These are phyloP conservation scores for Malbranchea cinnamomea DNA, from an alignment of 2,329 filamentous ascomycete genomes.

Conservation along the genomic window DNA sequence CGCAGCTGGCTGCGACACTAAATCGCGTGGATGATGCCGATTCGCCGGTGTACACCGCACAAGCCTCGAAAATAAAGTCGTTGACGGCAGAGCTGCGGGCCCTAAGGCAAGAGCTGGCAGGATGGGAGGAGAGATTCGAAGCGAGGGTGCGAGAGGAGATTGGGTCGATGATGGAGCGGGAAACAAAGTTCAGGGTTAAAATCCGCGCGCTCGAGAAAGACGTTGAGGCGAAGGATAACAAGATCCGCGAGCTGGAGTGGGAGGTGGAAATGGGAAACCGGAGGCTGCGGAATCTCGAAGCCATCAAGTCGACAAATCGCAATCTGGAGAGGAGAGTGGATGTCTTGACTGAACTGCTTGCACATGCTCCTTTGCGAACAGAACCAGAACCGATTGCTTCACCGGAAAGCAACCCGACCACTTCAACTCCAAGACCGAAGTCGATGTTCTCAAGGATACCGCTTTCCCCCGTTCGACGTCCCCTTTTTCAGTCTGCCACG, in stretches of 20 bases:
- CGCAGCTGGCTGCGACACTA: slow-evolving; percentile 28
- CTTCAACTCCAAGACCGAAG: slow-evolving; percentile 14
- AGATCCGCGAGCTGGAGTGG: slow-evolving; percentile 19
- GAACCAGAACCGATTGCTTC: slow-evolving; percentile 5
- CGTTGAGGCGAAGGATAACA: slow-evolving; percentile 16
- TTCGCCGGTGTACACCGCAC: slow-evolving; percentile 24
- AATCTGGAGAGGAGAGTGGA: slow-evolving; percentile 21
- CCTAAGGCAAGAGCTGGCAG: slow-evolving; percentile 18
- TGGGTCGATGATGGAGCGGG: slow-evolving; percentile 15
- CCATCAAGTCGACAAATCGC: slow-evolving; percentile 19
- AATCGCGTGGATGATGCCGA: slow-evolving; percentile 23
- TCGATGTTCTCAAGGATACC: slow-evolving; percentile 16
- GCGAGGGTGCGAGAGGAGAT: slow-evolving; percentile 19
- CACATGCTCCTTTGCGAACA: slow-evolving; percentile 17
- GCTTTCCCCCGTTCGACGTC: slow-evolving; percentile 12
- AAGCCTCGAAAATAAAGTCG: slow-evolving; percentile 22
- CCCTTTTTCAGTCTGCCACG: slow-evolving; percentile 11
- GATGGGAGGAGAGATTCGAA: slow-evolving; percentile 20
- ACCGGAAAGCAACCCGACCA: slow-evolving; percentile 9
- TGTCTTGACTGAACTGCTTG: slow-evolving; percentile 22
- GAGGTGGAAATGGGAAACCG: slow-evolving; percentile 19
- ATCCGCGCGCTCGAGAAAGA: slow-evolving; percentile 20
- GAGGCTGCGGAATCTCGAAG: slow-evolving; percentile 18
- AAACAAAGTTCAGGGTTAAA: slow-evolving; percentile 16
- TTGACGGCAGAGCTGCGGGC: slow-evolving; percentile 19